Evolutionary conservation across 75 land plant species (phyloP).

Genomic region (Cryptomeria japonica): DNA sequence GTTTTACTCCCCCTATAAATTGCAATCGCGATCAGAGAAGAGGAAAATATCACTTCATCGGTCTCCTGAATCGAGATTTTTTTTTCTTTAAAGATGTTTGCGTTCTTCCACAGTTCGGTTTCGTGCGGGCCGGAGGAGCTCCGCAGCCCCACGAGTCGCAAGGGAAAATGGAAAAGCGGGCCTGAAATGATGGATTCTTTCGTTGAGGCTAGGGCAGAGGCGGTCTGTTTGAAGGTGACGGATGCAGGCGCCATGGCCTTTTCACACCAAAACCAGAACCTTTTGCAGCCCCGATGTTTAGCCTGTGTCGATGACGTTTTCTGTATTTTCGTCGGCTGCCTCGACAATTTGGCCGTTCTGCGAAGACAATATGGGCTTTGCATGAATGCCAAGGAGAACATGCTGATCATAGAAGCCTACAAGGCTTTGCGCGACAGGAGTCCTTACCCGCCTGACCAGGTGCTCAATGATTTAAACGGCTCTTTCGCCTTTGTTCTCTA

Average conservation of each 20-base stretch:
- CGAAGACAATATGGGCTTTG: conserved; percentile 81
- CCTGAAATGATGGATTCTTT: not conserved
- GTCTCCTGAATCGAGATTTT: not conserved
- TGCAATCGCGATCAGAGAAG: not conserved
- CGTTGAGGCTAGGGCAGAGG: not conserved
- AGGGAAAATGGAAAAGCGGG: not conserved
- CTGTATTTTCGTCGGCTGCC: conserved; percentile 77
- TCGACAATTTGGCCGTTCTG: conserved; percentile 70
- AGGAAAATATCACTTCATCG: not conserved
- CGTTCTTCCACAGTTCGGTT: not conserved
- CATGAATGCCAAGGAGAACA: conserved; percentile 71
- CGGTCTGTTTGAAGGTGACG: not conserved
- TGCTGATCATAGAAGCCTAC: conserved; percentile 84
- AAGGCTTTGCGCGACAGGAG: conserved; percentile 81
- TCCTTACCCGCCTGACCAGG: conserved; percentile 93
- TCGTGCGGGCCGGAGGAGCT: not conserved
- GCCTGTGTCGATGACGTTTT: conserved; percentile 68
- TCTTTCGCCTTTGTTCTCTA: not conserved
- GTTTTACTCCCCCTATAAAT: not conserved
- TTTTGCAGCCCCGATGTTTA: conserved; percentile 28
- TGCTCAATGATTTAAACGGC: conserved; percentile 74
- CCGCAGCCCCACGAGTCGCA: not conserved
- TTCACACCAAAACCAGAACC: not conserved
- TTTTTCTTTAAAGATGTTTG: not conserved
- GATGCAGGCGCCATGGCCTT: conserved; percentile 3